phyloP scores from a whole-genome alignment of 2,329 filamentous ascomycete genomes.

The Alternaria viburni region DNA sequence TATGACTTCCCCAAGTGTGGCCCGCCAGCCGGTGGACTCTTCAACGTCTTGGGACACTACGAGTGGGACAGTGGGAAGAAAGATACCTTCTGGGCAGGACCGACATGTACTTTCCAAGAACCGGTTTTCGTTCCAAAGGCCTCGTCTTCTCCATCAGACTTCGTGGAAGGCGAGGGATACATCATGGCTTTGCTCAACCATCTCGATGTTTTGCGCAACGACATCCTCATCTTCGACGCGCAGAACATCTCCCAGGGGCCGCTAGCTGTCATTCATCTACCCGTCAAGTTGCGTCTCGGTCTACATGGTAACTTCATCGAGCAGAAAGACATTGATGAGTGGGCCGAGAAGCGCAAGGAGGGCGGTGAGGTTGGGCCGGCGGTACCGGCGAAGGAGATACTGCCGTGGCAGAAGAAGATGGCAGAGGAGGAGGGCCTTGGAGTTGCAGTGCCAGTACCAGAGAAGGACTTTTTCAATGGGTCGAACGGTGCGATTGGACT shows the following conservation, averaged over 20 bases:
- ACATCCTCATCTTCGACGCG: slow-evolving; percentile 53
- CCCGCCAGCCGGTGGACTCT: slow-evolving; percentile 38
- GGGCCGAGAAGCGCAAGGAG: slow-evolving; percentile 36
- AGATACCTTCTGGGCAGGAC: slow-evolving; percentile 46
- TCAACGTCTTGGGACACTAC: slow-evolving; percentile 43
- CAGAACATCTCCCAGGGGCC: slow-evolving; percentile 47
- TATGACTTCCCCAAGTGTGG: slow-evolving; percentile 44
- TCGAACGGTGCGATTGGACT: neutral
- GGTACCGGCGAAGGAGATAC: slow-evolving; percentile 24
- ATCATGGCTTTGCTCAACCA: slow-evolving; percentile 53
- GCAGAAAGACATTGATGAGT: slow-evolving; percentile 38
- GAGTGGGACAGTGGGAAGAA: slow-evolving; percentile 42
- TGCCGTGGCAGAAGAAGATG: slow-evolving; percentile 41
- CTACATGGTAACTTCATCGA: slow-evolving; percentile 45
- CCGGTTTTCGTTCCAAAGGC: slow-evolving; percentile 59
- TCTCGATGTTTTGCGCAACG: slow-evolving; percentile 50
- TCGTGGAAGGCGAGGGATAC: slow-evolving; percentile 59
- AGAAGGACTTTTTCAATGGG: neutral
- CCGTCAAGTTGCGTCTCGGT: slow-evolving; percentile 42
- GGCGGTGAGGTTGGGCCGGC: slow-evolving; percentile 36
- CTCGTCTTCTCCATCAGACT: slow-evolving; percentile 30
- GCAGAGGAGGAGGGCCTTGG: slow-evolving; percentile 20
- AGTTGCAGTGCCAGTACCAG: neutral
- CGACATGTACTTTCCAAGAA: slow-evolving; percentile 58
- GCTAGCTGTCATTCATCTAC: slow-evolving; percentile 51